phyloP scores from a whole-genome alignment of 805 yeast species.

The Huiozyma sinensis region DNA sequence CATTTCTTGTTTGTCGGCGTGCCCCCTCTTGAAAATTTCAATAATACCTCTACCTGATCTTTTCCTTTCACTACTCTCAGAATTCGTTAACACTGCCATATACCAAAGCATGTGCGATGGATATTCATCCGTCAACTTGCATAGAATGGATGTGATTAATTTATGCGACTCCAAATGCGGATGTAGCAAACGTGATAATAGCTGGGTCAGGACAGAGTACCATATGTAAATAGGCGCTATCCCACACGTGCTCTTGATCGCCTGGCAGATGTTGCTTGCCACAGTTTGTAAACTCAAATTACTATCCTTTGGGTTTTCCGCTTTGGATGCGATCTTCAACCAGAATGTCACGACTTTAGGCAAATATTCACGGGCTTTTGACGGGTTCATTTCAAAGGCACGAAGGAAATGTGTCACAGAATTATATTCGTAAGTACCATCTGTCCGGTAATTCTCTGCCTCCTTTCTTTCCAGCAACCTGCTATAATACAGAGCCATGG shows the following conservation, averaged over 20 bases:
- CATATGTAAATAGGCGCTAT: slow-evolving; percentile 49
- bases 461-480: slow-evolving; percentile 62
- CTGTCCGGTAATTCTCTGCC: slow-evolving; percentile 27
- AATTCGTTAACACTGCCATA: slow-evolving; percentile 51
- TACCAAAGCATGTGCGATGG: slow-evolving; percentile 82
- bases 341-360: slow-evolving; percentile 88
- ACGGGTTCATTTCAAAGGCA: slow-evolving; percentile 33
- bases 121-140: slow-evolving; percentile 47
- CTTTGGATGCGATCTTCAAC: slow-evolving; percentile 59
- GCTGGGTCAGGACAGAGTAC: slow-evolving; percentile 79
- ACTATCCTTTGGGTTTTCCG: slow-evolving; percentile 5
- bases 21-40: slow-evolving; percentile 19
- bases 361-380: slow-evolving; percentile 67
- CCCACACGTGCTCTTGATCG: slow-evolving; percentile 35
- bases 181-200: slow-evolving; percentile 70
- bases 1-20: slow-evolving; percentile 8
- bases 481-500: slow-evolving; percentile 68
- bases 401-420: slow-evolving; percentile 23
- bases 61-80: slow-evolving; percentile 39
- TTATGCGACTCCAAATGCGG: slow-evolving; percentile 44
- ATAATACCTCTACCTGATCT: slow-evolving; percentile 38
- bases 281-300: slow-evolving; percentile 20
- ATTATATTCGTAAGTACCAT: slow-evolving; percentile 22
- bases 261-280: slow-evolving; percentile 38
- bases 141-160: slow-evolving; percentile 47